Evolutionary conservation across 371 early-diverging fungal genomes (phyloP).

Genomic region (Mortierella sp.): DNA sequence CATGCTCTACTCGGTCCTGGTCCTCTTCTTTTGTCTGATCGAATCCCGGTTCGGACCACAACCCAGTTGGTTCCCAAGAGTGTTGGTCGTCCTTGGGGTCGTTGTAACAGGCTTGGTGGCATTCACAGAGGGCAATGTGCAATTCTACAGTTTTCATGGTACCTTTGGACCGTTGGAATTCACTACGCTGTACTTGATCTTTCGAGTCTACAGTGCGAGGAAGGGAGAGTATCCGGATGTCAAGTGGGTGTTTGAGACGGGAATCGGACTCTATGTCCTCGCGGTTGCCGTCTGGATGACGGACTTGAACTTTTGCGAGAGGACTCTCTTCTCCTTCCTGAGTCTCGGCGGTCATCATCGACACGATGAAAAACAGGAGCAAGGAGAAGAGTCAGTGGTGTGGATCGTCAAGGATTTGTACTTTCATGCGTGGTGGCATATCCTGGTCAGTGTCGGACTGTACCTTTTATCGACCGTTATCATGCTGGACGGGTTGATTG

Average conservation of each 20-base stretch:
- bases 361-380: neutral
- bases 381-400: neutral
- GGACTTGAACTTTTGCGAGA: constrained; percentile 47
- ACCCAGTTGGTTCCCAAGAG: constrained; percentile 32
- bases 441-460: constrained; percentile 34
- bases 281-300: constrained; percentile 43
- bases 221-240: constrained; percentile 38
- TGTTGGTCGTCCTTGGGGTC: constrained; percentile 16
- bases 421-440: constrained; percentile 49
- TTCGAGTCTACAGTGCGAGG: constrained; percentile 31
- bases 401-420: constrained; percentile 47
- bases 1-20: constrained; percentile 67
- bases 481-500: constrained; percentile 46
- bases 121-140: constrained; percentile 31
- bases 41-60: constrained; percentile 42
- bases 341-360: neutral
- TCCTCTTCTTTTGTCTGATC: constrained; percentile 39
- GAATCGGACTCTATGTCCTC: constrained; percentile 30
- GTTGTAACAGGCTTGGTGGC: constrained; percentile 38
- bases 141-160: constrained; percentile 38
- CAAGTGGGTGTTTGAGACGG: constrained; percentile 34
- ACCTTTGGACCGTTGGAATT: constrained; percentile 40
- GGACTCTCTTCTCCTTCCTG: neutral
- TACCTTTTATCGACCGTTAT: constrained; percentile 47
- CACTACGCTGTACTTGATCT: constrained; percentile 25